These are phyloP conservation scores for Magnaporthiopsis incrustans DNA, from an alignment of 2,329 filamentous ascomycete species.

Conservation along the genomic window DNA sequence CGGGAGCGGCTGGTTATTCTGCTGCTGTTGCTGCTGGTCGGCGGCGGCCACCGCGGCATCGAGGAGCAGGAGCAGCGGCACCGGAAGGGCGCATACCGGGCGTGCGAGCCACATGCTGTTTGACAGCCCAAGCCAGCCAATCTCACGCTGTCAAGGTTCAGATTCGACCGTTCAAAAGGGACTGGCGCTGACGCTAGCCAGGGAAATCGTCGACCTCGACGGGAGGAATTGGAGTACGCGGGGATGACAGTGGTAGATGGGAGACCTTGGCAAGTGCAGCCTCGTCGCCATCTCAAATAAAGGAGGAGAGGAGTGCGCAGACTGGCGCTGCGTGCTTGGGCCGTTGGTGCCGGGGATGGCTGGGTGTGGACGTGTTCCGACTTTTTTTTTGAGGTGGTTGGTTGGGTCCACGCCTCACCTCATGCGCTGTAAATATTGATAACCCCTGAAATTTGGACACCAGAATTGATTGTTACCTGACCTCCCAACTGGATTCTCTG, in stretches of 20 bases:
- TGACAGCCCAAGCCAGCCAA: neutral
- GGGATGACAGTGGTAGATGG: too few species aligned
- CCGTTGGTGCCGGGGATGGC: conserved; percentile 1
- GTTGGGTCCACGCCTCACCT: neutral
- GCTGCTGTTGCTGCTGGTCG: conserved; percentile 14
- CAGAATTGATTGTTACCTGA: too few species aligned
- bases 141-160: neutral
- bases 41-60: conserved; percentile 29
- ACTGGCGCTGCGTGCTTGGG: neutral
- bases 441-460: neutral
- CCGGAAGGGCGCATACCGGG: conserved; percentile 1
- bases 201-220: neutral
- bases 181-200: neutral
- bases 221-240: neutral
- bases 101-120: neutral
- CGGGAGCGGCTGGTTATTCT: conserved; percentile 28
- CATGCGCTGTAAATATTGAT: neutral
- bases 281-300: neutral
- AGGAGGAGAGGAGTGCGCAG: neutral
- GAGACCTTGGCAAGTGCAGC: neutral
- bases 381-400: neutral
- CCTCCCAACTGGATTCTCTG: too few species aligned
- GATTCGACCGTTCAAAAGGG: neutral
- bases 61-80: conserved; percentile 31
- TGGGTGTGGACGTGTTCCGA: neutral